These are phyloP conservation scores for Litchi chinensis DNA, from an alignment of 345 rosid genomes.

Conservation along the genomic window DNA sequence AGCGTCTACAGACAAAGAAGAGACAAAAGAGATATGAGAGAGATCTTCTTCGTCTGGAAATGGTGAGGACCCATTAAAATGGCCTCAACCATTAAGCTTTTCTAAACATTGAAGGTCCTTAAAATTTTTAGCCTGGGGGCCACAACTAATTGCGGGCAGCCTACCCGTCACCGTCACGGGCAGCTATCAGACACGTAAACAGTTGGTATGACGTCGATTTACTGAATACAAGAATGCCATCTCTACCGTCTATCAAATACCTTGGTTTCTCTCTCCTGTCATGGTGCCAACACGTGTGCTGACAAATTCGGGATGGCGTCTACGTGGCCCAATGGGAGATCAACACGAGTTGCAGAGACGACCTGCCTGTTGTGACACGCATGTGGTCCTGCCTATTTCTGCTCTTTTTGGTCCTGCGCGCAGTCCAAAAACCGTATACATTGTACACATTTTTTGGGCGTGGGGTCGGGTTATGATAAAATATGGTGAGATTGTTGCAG, in stretches of 20 bases:
- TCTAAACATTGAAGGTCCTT: not conserved
- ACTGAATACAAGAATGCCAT: slow-evolving; percentile 49
- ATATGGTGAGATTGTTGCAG: not conserved
- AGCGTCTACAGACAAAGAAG: not conserved
- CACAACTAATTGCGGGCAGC: slow-evolving; percentile 63
- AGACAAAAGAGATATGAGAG: slow-evolving; percentile 18
- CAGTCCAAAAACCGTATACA: not conserved
- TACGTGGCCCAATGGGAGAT: slow-evolving; percentile 56
- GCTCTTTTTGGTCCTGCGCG: not conserved
- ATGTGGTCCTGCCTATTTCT: slow-evolving; percentile 53
- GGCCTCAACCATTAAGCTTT: slow-evolving; percentile 7
- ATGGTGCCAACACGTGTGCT: slow-evolving; percentile 41
- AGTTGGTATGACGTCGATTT: slow-evolving; percentile 71
- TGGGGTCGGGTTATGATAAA: not conserved
- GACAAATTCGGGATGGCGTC: not conserved
- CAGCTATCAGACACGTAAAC: slow-evolving; percentile 61
- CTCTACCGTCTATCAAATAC: slow-evolving; percentile 50
- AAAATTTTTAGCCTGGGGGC: slow-evolving; percentile 51
- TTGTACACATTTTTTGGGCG: not conserved
- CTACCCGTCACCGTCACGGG: slow-evolving; percentile 79
- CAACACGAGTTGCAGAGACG: slow-evolving; percentile 37
- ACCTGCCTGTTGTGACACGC: slow-evolving; percentile 65
- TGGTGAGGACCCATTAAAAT: slow-evolving; percentile 30
- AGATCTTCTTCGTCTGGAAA: not conserved
- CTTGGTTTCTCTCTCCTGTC: slow-evolving; percentile 17